phyloP scores from a whole-genome alignment of 805 yeast species.

The Saccharomyces mikatae region DNA sequence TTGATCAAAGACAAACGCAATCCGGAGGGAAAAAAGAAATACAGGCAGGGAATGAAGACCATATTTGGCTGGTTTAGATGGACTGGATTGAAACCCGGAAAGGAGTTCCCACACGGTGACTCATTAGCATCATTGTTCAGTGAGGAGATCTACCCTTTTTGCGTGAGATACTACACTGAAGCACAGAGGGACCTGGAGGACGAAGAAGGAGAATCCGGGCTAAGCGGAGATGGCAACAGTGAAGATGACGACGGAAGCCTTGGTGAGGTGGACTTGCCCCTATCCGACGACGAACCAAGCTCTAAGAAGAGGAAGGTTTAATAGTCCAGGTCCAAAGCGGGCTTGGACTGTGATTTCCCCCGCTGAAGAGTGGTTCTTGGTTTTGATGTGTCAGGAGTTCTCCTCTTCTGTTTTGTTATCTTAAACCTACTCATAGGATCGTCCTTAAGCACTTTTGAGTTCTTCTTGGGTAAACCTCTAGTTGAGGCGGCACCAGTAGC shows the following conservation, averaged over 20 bases:
- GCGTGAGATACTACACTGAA: slow-evolving; percentile 72
- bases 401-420: slow-evolving; percentile 4
- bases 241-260: slow-evolving; percentile 7
- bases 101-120: slow-evolving; percentile 71
- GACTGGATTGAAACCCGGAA: slow-evolving; percentile 73
- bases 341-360: neutral
- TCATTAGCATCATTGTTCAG: slow-evolving; percentile 62
- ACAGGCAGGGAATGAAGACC: slow-evolving; percentile 67
- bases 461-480: neutral
- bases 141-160: slow-evolving; percentile 80
- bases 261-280: slow-evolving; percentile 13
- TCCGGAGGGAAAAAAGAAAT: slow-evolving; percentile 48
- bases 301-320: slow-evolving; percentile 2
- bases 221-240: slow-evolving; percentile 38
- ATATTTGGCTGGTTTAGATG: slow-evolving; percentile 83
- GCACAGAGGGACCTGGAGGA: slow-evolving; percentile 61
- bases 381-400: neutral
- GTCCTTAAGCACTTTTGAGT: slow-evolving; percentile 14
- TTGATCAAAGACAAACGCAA: slow-evolving; percentile 39
- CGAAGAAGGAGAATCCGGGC: slow-evolving; percentile 28
- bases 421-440: slow-evolving; percentile 25
- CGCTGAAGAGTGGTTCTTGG: neutral
- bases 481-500: neutral
- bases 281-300: slow-evolving; percentile 1
- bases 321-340: neutral